Evolutionary conservation across 495 filamentous ascomycete species (phyloP).

Genomic region (Penicillium malachiteum): DNA sequence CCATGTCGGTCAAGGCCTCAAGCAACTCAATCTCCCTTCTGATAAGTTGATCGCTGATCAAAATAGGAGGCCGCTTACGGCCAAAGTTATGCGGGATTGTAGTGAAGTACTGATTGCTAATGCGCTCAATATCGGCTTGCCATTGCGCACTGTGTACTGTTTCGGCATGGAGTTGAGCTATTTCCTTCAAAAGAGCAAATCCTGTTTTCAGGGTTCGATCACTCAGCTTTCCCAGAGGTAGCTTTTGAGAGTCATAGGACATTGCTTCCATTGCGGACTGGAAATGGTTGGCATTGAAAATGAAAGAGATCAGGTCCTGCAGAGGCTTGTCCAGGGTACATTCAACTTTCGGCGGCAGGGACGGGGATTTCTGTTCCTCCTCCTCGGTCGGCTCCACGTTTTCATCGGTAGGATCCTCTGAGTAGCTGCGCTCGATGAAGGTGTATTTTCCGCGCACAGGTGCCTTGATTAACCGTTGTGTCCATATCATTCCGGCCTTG

Average conservation of each 20-base stretch:
- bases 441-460: constrained; percentile 70
- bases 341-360: constrained; percentile 30
- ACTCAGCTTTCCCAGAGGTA: constrained; percentile 81
- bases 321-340: constrained; percentile 57
- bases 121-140: constrained; percentile 53
- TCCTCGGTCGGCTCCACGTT: constrained; percentile 32
- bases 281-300: constrained; percentile 76
- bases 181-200: constrained; percentile 70
- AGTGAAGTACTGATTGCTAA: constrained; percentile 77
- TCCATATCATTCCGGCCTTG: constrained; percentile 72
- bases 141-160: constrained; percentile 41
- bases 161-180: constrained; percentile 59
- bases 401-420: constrained; percentile 60
- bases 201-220: constrained; percentile 69
- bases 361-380: constrained; percentile 17
- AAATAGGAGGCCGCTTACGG: constrained; percentile 65
- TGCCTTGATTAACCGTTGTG: constrained; percentile 48
- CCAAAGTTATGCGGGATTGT: constrained; percentile 82
- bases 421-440: constrained; percentile 70
- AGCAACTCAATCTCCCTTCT: constrained; percentile 75
- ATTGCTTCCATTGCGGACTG: constrained; percentile 62
- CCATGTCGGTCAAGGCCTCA: constrained; percentile 78
- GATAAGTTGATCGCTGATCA: constrained; percentile 52
- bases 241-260: constrained; percentile 73
- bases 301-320: constrained; percentile 70